Base-by-base conservation (phyloP, 352 stramenopile species). In the Globisporangium uncinulatum region DNA sequence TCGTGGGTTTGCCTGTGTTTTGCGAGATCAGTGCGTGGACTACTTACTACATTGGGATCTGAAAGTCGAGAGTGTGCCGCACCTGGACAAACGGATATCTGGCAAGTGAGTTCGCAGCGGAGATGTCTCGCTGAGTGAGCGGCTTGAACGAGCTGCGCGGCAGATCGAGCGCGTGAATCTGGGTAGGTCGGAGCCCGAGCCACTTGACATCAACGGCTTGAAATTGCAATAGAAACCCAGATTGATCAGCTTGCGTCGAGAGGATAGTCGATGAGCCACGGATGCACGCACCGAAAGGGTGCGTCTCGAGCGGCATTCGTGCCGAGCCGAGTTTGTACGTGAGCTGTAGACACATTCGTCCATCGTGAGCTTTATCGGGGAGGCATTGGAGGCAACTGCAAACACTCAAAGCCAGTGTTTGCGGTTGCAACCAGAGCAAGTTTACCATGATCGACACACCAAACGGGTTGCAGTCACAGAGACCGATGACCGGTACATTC, bases 381-480 rank as follows among this genome's bases (percentile, higher is more conserved):
- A 34, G 9, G 24, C 24, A 29, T 29, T 1, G 24, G 24, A 29
- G 24, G 24, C 24, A 29, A 29, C 24, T 29, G 24, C 24, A 29
- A 29, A 29, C 24, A 29, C 24, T 29, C 6, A 4, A 4, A 29
- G 24, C 24, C 24, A 29, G 24, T 29, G 24, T 29, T 29, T 3
- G 11, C 42, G 0, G 32, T 3, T 11, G 3, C 31, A 52, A 39
- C 31, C 7, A 36, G 19, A 53, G 15, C 10, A 15, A 21, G 17
- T 49, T 58, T 59, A 93, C 84, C 64, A 98, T 89, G 34, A 98
- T 96, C 6, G 85, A 92, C 21, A 97, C 64, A 0, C 95, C 95
- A 63, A 94, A 98, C 0, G 95, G 92, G 74, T 98, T 98, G 69
- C 90, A 98, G 64, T 98, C 95, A 45, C 86, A 94, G 17, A 98